phyloP scores from a whole-genome alignment of 306 rosid genomes.

The Quercus variabilis region DNA sequence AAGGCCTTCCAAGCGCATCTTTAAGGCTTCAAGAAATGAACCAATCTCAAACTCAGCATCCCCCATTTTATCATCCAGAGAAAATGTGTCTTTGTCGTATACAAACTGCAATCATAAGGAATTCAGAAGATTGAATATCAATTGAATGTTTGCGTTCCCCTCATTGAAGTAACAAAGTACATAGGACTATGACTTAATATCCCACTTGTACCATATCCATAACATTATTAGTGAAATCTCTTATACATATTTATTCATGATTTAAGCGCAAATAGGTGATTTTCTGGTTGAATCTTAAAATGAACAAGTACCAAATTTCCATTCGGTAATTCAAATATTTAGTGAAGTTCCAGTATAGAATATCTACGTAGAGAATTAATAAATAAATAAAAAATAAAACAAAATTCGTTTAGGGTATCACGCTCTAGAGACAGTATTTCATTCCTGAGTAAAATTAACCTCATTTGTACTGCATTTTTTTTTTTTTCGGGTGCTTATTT shows the following conservation, averaged over 20 bases:
- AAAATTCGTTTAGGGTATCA: background rate
- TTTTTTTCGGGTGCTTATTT: no score
- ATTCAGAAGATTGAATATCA: background rate
- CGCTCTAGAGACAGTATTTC: background rate
- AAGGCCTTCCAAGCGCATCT: conserved; percentile 35
- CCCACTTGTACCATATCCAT: background rate
- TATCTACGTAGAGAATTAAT: background rate
- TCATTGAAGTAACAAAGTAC: background rate
- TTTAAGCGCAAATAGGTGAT: background rate
- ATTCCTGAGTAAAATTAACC: background rate
- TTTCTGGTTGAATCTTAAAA: background rate
- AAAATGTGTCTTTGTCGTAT: conserved; percentile 66
- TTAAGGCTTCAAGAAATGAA: conserved; percentile 42
- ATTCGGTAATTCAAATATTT: background rate
- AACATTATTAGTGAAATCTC: background rate
- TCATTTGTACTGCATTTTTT: background rate
- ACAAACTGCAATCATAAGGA: conserved; percentile 45
- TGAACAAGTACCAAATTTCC: background rate
- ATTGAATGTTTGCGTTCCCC: background rate
- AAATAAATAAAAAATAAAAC: no score
- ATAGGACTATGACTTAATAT: background rate
- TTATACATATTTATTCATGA: background rate
- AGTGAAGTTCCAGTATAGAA: background rate
- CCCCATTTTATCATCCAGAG: conserved; percentile 84
- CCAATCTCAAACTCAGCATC: conserved; percentile 67